Conservation (phyloP, 1,284 basidiomycete species). For the Schizophyllum amplum region DNA sequence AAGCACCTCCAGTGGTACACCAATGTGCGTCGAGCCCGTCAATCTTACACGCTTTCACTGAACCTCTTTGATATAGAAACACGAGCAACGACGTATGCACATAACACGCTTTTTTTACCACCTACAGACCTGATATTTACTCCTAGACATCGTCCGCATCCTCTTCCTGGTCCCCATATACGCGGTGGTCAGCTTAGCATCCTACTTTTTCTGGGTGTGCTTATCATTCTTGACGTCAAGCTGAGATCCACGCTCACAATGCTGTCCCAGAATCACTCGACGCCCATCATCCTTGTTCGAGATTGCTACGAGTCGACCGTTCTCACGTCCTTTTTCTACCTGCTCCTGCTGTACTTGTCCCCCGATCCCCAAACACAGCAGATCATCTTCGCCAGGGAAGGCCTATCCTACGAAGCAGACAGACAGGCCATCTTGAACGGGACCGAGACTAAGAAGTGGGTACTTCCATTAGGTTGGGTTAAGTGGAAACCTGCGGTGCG, state of each 20-base stretch:
- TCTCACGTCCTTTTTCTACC: slow-evolving; percentile 71
- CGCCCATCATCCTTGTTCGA: slow-evolving; percentile 51
- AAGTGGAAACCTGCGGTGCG: slow-evolving; percentile 52
- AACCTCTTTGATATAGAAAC: slow-evolving; percentile 36
- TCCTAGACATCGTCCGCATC: slow-evolving; percentile 58
- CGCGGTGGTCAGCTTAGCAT: slow-evolving; percentile 56
- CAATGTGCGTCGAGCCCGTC: slow-evolving; percentile 36
- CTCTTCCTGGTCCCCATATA: slow-evolving; percentile 79
- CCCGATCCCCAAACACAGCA: slow-evolving; percentile 56
- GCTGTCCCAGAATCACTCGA: slow-evolving; percentile 49
- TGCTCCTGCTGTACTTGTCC: slow-evolving; percentile 67
- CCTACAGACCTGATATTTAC: background rate
- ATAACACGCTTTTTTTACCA: background rate
- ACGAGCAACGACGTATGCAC: slow-evolving; percentile 53
- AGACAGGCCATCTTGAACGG: slow-evolving; percentile 31
- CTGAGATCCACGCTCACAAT: background rate
- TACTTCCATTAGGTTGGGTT: slow-evolving; percentile 60
- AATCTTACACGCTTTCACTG: background rate
- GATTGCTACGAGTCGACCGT: slow-evolving; percentile 68
- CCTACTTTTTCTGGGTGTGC: slow-evolving; percentile 67
- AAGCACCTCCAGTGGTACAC: slow-evolving; percentile 72
- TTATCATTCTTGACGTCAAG: background rate
- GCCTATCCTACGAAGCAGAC: slow-evolving; percentile 48
- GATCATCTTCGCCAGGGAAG: slow-evolving; percentile 48
- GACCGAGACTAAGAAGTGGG: slow-evolving; percentile 51